A percentile compares a stretch with the other conserved stretches of the same genome.
Conservation (phyloP, 345 rosid genomes). For the Eucalyptus albens region DNA sequence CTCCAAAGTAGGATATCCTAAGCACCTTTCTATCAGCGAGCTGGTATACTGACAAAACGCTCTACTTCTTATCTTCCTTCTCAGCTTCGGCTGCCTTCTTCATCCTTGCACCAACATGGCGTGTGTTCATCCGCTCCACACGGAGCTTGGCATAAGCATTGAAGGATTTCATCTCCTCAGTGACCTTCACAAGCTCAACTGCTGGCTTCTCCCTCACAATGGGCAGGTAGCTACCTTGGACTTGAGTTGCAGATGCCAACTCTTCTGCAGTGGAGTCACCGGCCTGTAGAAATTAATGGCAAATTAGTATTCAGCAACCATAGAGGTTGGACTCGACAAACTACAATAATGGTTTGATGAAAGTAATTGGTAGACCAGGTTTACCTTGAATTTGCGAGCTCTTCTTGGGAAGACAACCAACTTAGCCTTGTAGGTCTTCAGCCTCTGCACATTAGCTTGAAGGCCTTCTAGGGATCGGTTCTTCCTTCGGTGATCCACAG, state of each 20-base stretch:
- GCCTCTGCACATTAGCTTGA: constrained; percentile 69
- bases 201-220: constrained; percentile 24
- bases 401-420: constrained; percentile 80
- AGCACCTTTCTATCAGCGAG: not conserved
- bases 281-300: constrained; percentile 2
- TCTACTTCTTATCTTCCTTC: constrained; percentile 18
- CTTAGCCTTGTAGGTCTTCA: constrained; percentile 83
- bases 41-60: not conserved
- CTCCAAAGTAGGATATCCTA: not conserved
- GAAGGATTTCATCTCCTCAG: constrained; percentile 27
- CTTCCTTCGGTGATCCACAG: constrained; percentile 68
- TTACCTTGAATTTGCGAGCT: constrained; percentile 60
- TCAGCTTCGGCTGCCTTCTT: constrained; percentile 41
- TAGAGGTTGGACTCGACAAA: not conserved
- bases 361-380: not conserved
- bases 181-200: constrained; percentile 29
- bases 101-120: constrained; percentile 25
- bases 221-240: constrained; percentile 25
- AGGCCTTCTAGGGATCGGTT: constrained; percentile 64
- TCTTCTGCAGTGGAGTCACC: constrained; percentile 45
- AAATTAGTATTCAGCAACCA: not conserved
- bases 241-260: constrained; percentile 33
- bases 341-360: not conserved
- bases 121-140: constrained; percentile 10
- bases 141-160: constrained; percentile 32